Evolutionary conservation across 2,329 filamentous ascomycete genomes (phyloP).

Genomic region (Venturia carpophila): DNA sequence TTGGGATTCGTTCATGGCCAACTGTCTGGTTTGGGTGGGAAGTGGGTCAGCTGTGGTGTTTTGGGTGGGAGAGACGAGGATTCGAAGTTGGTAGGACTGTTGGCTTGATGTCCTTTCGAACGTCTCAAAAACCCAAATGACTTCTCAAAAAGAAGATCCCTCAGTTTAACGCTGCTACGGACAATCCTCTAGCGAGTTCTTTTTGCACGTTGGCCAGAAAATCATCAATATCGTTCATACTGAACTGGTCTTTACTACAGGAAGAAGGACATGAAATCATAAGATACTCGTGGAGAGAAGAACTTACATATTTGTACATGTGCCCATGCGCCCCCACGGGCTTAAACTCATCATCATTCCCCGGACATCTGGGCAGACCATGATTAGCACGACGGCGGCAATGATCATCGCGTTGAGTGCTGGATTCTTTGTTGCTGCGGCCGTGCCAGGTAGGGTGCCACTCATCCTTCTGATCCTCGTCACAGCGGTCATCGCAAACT

Average conservation of each 20-base stretch:
- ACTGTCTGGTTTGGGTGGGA: constrained; percentile 19
- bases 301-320: constrained; percentile 14
- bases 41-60: no score
- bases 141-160: no score
- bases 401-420: not conserved
- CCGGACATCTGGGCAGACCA: constrained; percentile 1
- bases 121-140: no score
- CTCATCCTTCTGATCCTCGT: not conserved
- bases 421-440: not conserved
- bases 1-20: constrained; percentile 36
- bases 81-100: no score
- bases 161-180: no score
- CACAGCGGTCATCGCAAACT: constrained; percentile 28
- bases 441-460: constrained; percentile 5
- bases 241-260: no score
- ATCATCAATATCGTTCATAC: no score
- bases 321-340: not conserved
- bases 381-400: not conserved
- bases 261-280: no score
- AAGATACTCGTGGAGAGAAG: not conserved
- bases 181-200: no score
- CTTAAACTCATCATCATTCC: not conserved
- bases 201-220: no score
- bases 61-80: no score
- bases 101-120: no score